phyloP scores from a whole-genome alignment of 1,284 basidiomycete genomes.

The Cryptococcus sp. region DNA sequence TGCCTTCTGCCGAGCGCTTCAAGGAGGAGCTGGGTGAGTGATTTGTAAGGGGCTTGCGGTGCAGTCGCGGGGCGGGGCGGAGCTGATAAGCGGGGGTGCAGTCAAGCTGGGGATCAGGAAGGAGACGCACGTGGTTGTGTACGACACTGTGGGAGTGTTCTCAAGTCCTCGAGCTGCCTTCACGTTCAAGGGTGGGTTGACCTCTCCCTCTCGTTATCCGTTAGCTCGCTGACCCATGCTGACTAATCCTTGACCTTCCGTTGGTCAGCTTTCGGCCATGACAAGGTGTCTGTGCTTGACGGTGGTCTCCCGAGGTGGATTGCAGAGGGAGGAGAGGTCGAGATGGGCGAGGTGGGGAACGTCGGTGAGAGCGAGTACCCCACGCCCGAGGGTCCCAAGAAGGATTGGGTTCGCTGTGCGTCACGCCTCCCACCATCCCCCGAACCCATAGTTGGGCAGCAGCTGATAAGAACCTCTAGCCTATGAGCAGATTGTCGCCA shows the following conservation, averaged over 20 bases:
- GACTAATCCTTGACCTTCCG: background rate
- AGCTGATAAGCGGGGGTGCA: slow-evolving; percentile 32
- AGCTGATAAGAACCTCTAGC: slow-evolving; percentile 52
- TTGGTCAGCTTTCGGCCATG: slow-evolving; percentile 71
- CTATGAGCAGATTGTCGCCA: slow-evolving; percentile 78
- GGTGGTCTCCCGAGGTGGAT: slow-evolving; percentile 86
- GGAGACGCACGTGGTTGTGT: slow-evolving; percentile 80
- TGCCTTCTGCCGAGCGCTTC: slow-evolving; percentile 73
- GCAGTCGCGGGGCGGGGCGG: background rate
- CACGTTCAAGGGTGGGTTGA: slow-evolving; percentile 67
- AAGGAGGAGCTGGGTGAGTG: slow-evolving; percentile 70
- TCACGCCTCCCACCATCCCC: slow-evolving; percentile 14
- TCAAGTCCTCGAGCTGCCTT: slow-evolving; percentile 84
- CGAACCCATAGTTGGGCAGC: slow-evolving; percentile 1
- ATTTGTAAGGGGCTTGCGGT: background rate
- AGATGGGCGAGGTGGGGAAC: slow-evolving; percentile 50
- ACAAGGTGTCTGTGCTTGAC: slow-evolving; percentile 77
- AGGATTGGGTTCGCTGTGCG: slow-evolving; percentile 60
- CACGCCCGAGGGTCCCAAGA: slow-evolving; percentile 50
- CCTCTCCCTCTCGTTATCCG: background rate
- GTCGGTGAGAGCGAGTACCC: slow-evolving; percentile 27
- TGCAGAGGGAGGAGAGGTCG: slow-evolving; percentile 64
- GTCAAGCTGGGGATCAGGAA: slow-evolving; percentile 71
- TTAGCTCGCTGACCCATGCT: background rate
- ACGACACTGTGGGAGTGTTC: slow-evolving; percentile 83